A percentile compares a stretch with the other conserved stretches of the same genome.
Conservation (phyloP, 768 basidiomycete species). For the Leccinum boreale region DNA sequence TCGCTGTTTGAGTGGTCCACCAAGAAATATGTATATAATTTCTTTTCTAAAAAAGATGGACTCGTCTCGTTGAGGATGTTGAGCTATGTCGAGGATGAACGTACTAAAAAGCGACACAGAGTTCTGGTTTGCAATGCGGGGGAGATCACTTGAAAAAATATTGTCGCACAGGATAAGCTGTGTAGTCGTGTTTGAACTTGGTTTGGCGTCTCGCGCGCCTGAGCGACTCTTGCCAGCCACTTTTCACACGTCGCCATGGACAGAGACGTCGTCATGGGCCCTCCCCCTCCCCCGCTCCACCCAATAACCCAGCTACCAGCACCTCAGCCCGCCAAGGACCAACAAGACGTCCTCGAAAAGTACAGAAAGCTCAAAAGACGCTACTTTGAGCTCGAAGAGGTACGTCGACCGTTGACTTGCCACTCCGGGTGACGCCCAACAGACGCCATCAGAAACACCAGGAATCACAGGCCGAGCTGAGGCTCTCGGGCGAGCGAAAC, state of each 20-base stretch:
- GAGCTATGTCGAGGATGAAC: background rate
- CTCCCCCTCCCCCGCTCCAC: conserved; percentile 39
- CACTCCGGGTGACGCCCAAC: background rate
- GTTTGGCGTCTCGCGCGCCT: conserved; percentile 28
- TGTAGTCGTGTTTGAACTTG: conserved; percentile 35
- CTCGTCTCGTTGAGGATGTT: background rate
- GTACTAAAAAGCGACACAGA: background rate
- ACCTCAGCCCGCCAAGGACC: conserved; percentile 34
- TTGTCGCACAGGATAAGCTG: conserved; percentile 12
- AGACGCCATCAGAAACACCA: conserved; percentile 48
- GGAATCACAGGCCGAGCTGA: conserved; percentile 54
- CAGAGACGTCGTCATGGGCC: conserved; percentile 51
- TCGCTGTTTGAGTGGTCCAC: conserved; percentile 3
- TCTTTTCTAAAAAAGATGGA: background rate
- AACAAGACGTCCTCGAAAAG: conserved; percentile 54
- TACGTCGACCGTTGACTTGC: conserved; percentile 31
- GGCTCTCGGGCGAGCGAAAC: conserved; percentile 61
- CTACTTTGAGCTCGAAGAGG: conserved; percentile 69
- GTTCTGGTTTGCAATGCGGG: background rate
- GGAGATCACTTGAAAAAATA: background rate
- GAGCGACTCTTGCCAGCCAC: conserved; percentile 12
- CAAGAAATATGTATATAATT: background rate
- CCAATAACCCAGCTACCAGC: conserved; percentile 26
- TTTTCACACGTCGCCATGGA: conserved; percentile 36
- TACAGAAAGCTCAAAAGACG: conserved; percentile 63